A percentile compares a stretch with the other conserved stretches of the same genome.
phyloP scores from a whole-genome alignment of 2,329 filamentous ascomycete species.

The Xylariaceae sp. region DNA sequence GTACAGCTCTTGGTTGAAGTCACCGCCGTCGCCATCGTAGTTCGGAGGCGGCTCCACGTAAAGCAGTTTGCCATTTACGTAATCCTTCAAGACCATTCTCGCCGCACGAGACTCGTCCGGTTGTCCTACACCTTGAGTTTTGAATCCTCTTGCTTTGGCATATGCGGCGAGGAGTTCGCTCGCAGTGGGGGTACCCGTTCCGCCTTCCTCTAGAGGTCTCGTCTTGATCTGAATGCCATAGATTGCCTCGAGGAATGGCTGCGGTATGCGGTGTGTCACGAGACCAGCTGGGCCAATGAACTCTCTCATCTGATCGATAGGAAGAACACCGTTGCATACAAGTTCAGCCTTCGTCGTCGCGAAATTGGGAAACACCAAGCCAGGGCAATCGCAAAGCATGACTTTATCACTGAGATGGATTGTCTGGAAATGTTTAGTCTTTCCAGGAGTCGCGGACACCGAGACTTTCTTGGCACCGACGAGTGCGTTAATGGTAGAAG shows the following conservation, averaged over 20 bases:
- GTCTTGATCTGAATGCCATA: conserved; percentile 89
- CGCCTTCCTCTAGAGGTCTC: conserved; percentile 83
- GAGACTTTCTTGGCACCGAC: conserved; percentile 98
- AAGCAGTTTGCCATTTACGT: conserved; percentile 91
- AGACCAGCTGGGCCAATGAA: conserved; percentile 82
- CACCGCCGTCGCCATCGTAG: conserved; percentile 60
- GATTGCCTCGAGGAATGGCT: conserved; percentile 82
- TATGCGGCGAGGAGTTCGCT: conserved; percentile 84
- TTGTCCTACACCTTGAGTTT: conserved; percentile 81
- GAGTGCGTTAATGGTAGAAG: conserved; percentile 98
- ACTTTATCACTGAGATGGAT: conserved; percentile 89
- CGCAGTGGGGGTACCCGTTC: conserved; percentile 79
- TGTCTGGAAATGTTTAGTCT: conserved; percentile 99
- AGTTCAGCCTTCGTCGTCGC: conserved; percentile 94
- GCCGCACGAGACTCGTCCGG: conserved; percentile 92
- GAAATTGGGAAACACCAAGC: conserved; percentile 98
- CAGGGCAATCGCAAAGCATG: conserved; percentile 93
- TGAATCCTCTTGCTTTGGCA: conserved; percentile 83
- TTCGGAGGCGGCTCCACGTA: conserved; percentile 82
- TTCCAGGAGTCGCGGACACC: conserved; percentile 93
- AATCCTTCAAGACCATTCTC: conserved; percentile 89
- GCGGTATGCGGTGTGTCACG: conserved; percentile 80
- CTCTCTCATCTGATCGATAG: conserved; percentile 94
- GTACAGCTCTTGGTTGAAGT: conserved; percentile 90
- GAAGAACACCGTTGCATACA: conserved; percentile 89